phyloP scores from a whole-genome alignment of 2,329 filamentous ascomycete species.

The Arthrobotrys conoides region DNA sequence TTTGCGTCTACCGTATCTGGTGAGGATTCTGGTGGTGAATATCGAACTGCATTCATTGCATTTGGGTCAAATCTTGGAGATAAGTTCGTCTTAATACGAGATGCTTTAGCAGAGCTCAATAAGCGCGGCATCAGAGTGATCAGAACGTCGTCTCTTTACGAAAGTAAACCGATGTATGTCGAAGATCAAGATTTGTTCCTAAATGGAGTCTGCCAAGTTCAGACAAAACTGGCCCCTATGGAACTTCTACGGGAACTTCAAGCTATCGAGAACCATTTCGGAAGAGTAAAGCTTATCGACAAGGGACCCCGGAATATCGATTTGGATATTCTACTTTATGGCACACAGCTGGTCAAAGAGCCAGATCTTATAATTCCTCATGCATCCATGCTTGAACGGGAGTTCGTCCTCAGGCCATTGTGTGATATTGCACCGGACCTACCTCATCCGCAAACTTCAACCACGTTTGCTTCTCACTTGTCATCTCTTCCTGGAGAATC shows the following conservation, averaged over 20 bases:
- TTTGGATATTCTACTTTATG: constrained; percentile 90
- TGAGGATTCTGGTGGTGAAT: constrained; percentile 29
- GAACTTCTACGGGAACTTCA: constrained; percentile 85
- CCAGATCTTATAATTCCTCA: constrained; percentile 88
- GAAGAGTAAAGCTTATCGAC: constrained; percentile 85
- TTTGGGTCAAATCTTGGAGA: constrained; percentile 94
- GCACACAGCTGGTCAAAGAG: constrained; percentile 73
- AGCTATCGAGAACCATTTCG: constrained; percentile 79
- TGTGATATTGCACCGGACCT: constrained; percentile 72
- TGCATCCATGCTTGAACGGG: constrained; percentile 85
- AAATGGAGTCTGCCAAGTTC: constrained; percentile 91
- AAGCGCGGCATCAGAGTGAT: constrained; percentile 79
- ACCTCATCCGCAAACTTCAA: constrained; percentile 64
- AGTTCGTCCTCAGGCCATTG: constrained; percentile 91
- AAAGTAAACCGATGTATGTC: constrained; percentile 98
- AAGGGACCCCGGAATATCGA: constrained; percentile 97
- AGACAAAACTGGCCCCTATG: constrained; percentile 82
- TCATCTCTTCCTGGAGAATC: constrained; percentile 59
- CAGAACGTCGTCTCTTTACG: constrained; percentile 89
- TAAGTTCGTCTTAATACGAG: constrained; percentile 85
- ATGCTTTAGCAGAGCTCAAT: constrained; percentile 84
- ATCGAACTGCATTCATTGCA: constrained; percentile 79
- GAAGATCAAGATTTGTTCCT: constrained; percentile 88
- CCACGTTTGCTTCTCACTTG: constrained; percentile 63
- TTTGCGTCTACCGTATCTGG: constrained; percentile 65